Evolutionary conservation across 331 rosid species (phyloP), one percentile per base, ranked within the genome.

Genomic region (Spiraea crenata): DNA sequence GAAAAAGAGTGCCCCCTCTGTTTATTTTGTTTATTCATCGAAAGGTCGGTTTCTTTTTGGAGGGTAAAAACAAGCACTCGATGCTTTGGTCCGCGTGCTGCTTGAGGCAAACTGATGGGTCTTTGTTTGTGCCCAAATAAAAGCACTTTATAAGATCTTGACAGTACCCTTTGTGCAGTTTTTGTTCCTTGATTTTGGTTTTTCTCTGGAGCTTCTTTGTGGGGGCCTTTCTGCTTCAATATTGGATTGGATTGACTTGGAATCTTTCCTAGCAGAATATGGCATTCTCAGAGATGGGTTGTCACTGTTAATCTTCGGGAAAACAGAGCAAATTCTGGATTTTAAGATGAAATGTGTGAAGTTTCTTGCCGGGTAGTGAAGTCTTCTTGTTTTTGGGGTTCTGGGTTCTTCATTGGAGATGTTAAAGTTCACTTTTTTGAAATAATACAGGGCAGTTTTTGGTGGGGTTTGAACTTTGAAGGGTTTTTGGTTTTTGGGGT

Each of bases 61-160:
- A 69, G 69, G 74, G 69, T 73, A 72, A 81, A 81, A 76, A 81
- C 86, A 79, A 86, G 83, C 72, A 76, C 70, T 79, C 74, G 76
- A 83, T 76, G 92, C 96, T 85, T 95, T 56, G 96, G 76, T 82
- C 75, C 84, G 88, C 98, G 96, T 89, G 96, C 92, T 80, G 31
- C 31, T 89, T 78, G 88, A 88, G 79, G 79, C 81, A 45, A 74
- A 75, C 78, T 71, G 52, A 80, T 77, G 88, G 77, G 58, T 60
- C 75, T 65, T 76, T 62, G 70, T 77, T 77, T 56, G 59, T 19
- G 63, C 64, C 47, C 37, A 40, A 25, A 8, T 68, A 41, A 66
- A 13, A 68, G 77, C 89, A 88, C 88, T 65, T 31, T 40, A 82
- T 58, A 63, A 74, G 76, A 75, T 73, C 71, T 65, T 86, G 81